Conservation (phyloP, 2,329 filamentous ascomycete species). For the Chaetomiaceae sp. region DNA sequence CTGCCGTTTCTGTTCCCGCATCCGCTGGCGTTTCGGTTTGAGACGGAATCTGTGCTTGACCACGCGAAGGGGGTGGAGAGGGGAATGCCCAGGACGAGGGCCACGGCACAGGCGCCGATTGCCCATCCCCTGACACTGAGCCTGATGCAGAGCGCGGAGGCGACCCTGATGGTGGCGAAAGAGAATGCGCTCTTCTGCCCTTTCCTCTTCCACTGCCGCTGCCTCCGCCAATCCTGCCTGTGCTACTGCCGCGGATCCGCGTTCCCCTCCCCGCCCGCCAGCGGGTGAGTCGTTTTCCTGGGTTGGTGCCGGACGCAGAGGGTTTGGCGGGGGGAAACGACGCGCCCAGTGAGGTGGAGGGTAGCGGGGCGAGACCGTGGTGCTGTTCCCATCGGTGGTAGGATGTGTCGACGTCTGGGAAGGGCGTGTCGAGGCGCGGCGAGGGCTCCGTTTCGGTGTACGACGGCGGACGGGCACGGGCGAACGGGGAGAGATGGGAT, state of each 20-base stretch:
- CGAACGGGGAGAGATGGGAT: constrained; percentile 12
- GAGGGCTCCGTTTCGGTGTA: constrained; percentile 43
- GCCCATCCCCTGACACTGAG: not conserved
- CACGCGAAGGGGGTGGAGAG: not conserved
- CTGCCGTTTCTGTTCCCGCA: not conserved
- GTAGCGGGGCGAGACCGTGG: not conserved
- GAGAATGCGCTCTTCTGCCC: not conserved
- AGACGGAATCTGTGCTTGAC: not conserved
- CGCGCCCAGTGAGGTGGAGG: not conserved
- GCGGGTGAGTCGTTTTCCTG: not conserved
- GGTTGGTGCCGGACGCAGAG: not conserved
- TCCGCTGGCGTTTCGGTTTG: not conserved
- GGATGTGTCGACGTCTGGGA: constrained; percentile 30
- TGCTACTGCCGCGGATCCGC: not conserved
- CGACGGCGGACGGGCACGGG: constrained; percentile 31
- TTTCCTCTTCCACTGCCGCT: no score
- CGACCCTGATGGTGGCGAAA: not conserved
- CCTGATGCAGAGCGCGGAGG: not conserved
- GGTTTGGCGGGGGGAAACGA: not conserved
- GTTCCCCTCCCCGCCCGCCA: not conserved
- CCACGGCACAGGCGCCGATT: not conserved
- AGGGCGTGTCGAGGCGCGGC: constrained; percentile 30
- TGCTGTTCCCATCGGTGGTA: constrained; percentile 28
- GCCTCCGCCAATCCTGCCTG: not conserved
- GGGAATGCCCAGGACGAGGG: not conserved